These are phyloP conservation scores for Claviceps maximensis DNA, from an alignment of 2,329 filamentous ascomycete genomes.

Conservation along the genomic window DNA sequence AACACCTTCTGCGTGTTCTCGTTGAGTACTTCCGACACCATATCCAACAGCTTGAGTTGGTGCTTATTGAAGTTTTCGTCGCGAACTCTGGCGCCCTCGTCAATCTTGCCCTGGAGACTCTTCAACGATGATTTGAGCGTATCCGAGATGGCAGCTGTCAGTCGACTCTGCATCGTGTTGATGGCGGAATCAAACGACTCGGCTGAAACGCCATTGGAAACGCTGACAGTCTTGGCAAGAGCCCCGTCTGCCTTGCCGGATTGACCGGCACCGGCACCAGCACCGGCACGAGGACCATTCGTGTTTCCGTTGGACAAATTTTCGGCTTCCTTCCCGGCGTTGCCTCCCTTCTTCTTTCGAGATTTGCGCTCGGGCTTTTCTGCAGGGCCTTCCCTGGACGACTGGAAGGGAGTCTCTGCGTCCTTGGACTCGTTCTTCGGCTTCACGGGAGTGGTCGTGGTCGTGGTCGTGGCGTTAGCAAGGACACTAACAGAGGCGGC, in stretches of 20 bases:
- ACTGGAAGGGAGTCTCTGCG: constrained; percentile 28
- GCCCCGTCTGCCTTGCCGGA: constrained; percentile 17
- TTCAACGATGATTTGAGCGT: constrained; percentile 43
- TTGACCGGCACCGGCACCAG: constrained; percentile 6
- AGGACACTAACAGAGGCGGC: neutral
- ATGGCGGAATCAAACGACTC: constrained; percentile 43
- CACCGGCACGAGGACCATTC: constrained; percentile 18
- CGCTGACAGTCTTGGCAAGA: constrained; percentile 18
- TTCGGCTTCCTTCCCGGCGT: constrained; percentile 29
- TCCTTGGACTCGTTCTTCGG: constrained; percentile 34
- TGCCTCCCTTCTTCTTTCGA: constrained; percentile 58
- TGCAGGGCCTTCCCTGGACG: constrained; percentile 24
- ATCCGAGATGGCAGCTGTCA: constrained; percentile 35
- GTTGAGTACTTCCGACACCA: constrained; percentile 47
- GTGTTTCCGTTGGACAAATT: constrained; percentile 28
- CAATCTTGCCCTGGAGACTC: constrained; percentile 48
- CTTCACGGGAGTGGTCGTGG: constrained; percentile 21
- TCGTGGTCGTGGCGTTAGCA: neutral
- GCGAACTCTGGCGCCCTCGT: constrained; percentile 47
- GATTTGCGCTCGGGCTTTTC: constrained; percentile 51
- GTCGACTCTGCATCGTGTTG: constrained; percentile 36
- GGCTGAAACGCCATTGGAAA: constrained; percentile 20
- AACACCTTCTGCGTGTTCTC: constrained; percentile 59
- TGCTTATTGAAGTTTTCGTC: constrained; percentile 39
- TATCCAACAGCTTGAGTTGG: constrained; percentile 41